Evolutionary conservation across 1,284 basidiomycete species (phyloP), one percentile per base, ranked within the genome.

Genomic region (Cryptococcus sp.): DNA sequence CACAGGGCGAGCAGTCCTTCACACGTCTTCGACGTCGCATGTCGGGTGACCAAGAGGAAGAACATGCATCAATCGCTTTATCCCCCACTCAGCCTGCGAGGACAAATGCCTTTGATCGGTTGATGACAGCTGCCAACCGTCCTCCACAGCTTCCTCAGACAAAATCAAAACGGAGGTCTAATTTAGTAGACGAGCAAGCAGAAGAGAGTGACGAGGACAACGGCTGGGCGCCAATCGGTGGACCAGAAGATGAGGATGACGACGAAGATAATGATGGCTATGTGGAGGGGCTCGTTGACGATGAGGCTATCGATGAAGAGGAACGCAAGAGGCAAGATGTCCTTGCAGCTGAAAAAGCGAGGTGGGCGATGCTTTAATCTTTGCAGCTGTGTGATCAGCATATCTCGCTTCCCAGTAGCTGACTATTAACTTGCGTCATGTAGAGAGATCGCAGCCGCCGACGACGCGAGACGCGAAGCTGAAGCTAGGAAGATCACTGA

Each of bases 171-270:
- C 5, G 34, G 16, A 54, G 50, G 19, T 54, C 52, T 17, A 54
- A 25, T 8, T 48, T 58, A 38, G 57, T 77, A 34, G 73, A 77
- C 38, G 70, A 62, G 39, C 68, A 77, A 50, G 75, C 75, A 1
- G 75, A 75, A 51, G 75, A 77, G 50, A 72, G 69, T 44, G 74
- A 75, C 38, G 75, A 77, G 39, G 75, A 75, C 39, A 58, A 62
- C 45, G 72, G 67, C 7, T 74, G 73, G 73, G 67, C 38, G 6
- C 53, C 55, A 7, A 25, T 52, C 16, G 63, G 62, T 8, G 63
- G 63, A 4, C 46, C 29, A 15, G 47, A 46, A 3, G 68, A 61
- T 10, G 70, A 70, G 8, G 69, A 72, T 1, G 67, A 71, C 0
- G 72, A 69, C 3, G 69, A 59, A 20, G 70, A 65, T 4, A 58